These are phyloP conservation scores for Musa schizocarpa DNA, from an alignment of 176 grass and related monocot species.

Conservation along the genomic window DNA sequence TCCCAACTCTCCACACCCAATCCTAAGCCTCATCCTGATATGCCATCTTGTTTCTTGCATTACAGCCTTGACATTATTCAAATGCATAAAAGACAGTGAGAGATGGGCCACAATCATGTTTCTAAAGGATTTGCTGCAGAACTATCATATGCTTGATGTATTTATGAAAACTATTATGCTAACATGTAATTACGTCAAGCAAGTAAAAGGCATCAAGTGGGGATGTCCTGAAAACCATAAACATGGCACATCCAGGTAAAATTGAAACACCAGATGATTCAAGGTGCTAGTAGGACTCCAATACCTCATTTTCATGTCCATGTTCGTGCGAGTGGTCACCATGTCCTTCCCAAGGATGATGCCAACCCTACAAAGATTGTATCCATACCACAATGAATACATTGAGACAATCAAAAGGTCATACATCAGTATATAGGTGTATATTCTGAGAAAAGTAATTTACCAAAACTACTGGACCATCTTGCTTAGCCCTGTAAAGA, in stretches of 20 bases:
- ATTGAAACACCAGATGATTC: not conserved
- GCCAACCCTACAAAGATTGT: slow-evolving; percentile 52
- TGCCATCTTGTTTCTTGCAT: too few relatives aligned
- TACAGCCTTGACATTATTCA: too few relatives aligned
- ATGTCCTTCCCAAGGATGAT: slow-evolving; percentile 89
- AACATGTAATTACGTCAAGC: not conserved
- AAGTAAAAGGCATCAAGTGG: not conserved
- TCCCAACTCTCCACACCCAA: too few relatives aligned
- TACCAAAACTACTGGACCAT: slow-evolving; percentile 76
- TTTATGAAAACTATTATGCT: too few relatives aligned
- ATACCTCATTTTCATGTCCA: slow-evolving; percentile 63
- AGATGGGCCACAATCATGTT: too few relatives aligned
- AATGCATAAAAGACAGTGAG: too few relatives aligned
- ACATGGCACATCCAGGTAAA: too few relatives aligned
- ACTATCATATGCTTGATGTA: too few relatives aligned
- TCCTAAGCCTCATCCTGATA: too few relatives aligned
- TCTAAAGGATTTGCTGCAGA: too few relatives aligned
- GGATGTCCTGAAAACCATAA: too few relatives aligned
- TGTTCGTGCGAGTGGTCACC: slow-evolving; percentile 64
- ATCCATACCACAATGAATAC: not conserved
- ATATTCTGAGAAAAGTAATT: slow-evolving; percentile 6
- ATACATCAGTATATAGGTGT: not conserved
- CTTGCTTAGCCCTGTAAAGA: slow-evolving; percentile 92
- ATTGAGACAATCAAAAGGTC: not conserved
- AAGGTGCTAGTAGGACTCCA: not conserved